Percentiles rank a stretch among this genome's conserved stretches.
These are phyloP conservation scores for Coemansia sp. DNA, from an alignment of 192 early-diverging fungal genomes.

Conservation along the genomic window DNA sequence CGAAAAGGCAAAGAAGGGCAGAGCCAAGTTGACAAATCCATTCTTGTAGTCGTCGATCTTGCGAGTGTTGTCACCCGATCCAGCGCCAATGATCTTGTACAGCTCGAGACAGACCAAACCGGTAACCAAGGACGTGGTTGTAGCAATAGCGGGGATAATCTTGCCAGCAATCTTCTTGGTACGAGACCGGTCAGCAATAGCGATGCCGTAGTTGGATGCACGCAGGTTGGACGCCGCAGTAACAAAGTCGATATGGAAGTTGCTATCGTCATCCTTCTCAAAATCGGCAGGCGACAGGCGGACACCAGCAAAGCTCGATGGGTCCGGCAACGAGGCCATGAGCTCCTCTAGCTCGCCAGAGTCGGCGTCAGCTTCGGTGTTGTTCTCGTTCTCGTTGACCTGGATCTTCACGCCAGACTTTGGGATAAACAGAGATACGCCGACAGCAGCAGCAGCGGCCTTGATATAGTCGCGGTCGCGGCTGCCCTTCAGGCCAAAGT, in stretches of 20 bases:
- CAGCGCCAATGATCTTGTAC: conserved; percentile 77
- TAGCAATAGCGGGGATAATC: conserved; percentile 92
- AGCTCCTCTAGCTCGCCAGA: conserved; percentile 65
- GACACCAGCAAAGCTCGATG: conserved; percentile 80
- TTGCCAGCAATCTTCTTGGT: conserved; percentile 91
- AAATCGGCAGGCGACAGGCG: conserved; percentile 92
- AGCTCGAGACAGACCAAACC: conserved; percentile 98
- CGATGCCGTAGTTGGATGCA: conserved; percentile 80
- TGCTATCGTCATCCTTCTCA: conserved; percentile 99
- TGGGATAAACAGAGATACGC: conserved; percentile 84
- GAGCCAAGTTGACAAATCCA: conserved; percentile 95
- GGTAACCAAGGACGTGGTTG: conserved; percentile 94
- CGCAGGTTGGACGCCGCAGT: conserved; percentile 97
- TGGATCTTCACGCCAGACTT: conserved; percentile 96
- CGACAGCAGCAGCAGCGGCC: conserved; percentile 59
- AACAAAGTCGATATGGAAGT: conserved; percentile 99
- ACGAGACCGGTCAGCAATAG: conserved; percentile 73
- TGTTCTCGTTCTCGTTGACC: conserved; percentile 77
- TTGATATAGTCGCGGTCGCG: conserved; percentile 74
- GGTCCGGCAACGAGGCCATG: conserved; percentile 71
- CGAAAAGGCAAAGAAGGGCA: conserved; percentile 99
- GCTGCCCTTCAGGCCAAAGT: conserved; percentile 91
- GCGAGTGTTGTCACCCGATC: conserved; percentile 53
- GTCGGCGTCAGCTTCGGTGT: conserved; percentile 45
- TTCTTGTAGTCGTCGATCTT: conserved; percentile 99